Base-by-base conservation (phyloP, 1,284 basidiomycete genomes). In the Hemileia vastatrix region DNA sequence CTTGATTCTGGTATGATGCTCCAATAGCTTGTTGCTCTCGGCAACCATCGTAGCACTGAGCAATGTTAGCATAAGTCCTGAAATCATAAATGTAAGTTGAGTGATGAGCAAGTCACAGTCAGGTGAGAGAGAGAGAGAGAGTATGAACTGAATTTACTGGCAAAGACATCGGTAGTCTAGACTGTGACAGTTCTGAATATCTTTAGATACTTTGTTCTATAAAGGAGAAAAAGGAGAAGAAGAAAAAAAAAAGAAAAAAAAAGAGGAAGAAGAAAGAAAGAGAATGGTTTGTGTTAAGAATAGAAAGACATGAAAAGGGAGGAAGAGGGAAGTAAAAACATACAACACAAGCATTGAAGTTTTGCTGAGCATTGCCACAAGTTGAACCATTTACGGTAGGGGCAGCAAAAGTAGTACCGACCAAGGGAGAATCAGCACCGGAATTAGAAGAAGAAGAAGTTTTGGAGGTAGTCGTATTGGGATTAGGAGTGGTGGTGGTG, bases 331-430 rank as follows among this genome's bases (percentile, higher is more conserved):
- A 55, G 15, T 55, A 15, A 4, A 13, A 23, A 36, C 58, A n/a
- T 48, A 60, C 58, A 18, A 60, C 51, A 44, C 58, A 60, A 19
- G 45, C 50, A 19, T 60, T 60, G 51, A 60, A 53, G 58, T 60
- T 60, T 19, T 60, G 58, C 24, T 60, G 58, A 32, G 36, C 51
- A 1, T 33, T 53, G 4, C 58, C 58, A n/a, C 58, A 60, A 24
- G 58, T 53, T 13, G 58, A 54, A 27, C 58, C 58, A 21, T 21
- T 45, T 5, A 54, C 51, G n/a, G 19, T 19, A 6, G 43, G 43
- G 8, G 50, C 33, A 15, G 58, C 54, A 21, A 60, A 60, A 31
- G 31, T 50, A 27, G 33, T 52, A n/a, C n/a, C n/a, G n/a, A n/a
- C n/a, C n/a, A n/a, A n/a, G 6, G 36, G 21, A 24, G 36, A 33